Conservation (phyloP, 2,329 filamentous ascomycete species). For the Claviceps digitariae region DNA sequence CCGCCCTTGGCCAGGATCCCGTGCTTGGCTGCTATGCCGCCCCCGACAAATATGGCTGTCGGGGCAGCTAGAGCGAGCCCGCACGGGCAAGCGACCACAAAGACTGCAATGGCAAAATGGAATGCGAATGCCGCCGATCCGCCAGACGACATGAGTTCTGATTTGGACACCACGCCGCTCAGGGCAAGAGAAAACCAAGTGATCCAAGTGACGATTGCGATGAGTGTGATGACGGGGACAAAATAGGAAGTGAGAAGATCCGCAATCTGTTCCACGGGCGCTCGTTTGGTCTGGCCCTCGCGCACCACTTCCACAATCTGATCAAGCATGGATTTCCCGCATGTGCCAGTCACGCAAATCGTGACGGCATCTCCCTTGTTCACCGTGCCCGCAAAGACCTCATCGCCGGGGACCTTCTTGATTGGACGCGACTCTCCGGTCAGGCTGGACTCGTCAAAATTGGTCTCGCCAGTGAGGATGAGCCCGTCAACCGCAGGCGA, state of each 20-base stretch:
- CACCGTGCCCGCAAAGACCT: constrained; percentile 59
- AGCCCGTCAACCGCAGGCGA: constrained; percentile 77
- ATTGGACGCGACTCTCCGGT: constrained; percentile 65
- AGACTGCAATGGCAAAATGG: constrained; percentile 74
- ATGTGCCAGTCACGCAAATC: constrained; percentile 48
- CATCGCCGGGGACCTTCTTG: constrained; percentile 47
- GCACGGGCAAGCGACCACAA: constrained; percentile 77
- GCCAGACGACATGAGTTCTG: constrained; percentile 44
- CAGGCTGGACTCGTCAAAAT: constrained; percentile 81
- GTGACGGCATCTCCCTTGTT: constrained; percentile 54
- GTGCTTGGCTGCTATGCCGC: constrained; percentile 63
- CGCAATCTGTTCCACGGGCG: constrained; percentile 62
- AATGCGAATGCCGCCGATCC: constrained; percentile 62
- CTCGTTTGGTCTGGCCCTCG: constrained; percentile 63
- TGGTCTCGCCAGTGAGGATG: constrained; percentile 46
- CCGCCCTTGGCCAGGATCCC: constrained; percentile 76
- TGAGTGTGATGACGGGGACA: constrained; percentile 55
- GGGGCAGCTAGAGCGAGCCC: constrained; percentile 75
- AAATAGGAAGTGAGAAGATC: constrained; percentile 64
- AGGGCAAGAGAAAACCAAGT: constrained; percentile 56
- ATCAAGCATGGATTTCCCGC: constrained; percentile 64
- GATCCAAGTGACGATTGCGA: constrained; percentile 59
- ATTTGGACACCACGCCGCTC: constrained; percentile 38
- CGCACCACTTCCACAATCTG: constrained; percentile 65
- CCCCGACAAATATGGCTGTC: constrained; percentile 73